Conservation (phyloP, 441 rosid species). For the Eugenia klotzschiana region DNA sequence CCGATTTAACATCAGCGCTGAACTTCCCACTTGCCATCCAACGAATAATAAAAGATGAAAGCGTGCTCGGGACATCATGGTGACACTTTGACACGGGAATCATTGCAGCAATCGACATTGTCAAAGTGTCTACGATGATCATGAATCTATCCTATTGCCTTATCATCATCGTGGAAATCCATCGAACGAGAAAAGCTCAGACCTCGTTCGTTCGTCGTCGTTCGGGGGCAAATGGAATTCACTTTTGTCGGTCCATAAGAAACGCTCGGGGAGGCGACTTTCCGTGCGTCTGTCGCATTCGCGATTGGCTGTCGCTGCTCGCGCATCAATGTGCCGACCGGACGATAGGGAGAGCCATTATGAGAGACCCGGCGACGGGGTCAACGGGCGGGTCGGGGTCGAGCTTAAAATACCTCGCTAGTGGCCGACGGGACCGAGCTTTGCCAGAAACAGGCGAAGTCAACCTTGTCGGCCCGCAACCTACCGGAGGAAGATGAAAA, state of each 20-base stretch:
- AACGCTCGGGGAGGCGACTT: not conserved
- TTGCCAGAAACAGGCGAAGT: too few species aligned
- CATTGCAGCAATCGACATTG: not conserved
- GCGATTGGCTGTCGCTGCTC: too few species aligned
- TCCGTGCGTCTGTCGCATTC: not conserved
- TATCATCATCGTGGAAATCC: not conserved
- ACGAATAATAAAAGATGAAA: not conserved
- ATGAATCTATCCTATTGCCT: not conserved
- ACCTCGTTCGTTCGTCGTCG: not conserved
- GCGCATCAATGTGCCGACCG: too few species aligned
- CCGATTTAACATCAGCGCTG: not conserved
- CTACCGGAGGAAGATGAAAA: too few species aligned
- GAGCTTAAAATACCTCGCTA: not conserved
- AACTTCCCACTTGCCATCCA: not conserved
- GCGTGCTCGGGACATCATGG: not conserved
- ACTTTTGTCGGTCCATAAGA: not conserved
- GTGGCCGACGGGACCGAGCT: too few species aligned
- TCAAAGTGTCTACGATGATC: not conserved
- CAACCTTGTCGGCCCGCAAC: too few species aligned
- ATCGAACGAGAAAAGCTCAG: not conserved
- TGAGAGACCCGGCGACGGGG: too few species aligned
- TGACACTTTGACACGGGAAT: not conserved
- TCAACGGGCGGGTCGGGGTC: accelerated
- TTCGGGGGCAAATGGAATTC: not conserved
- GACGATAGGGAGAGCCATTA: too few species aligned